phyloP scores from a whole-genome alignment of 202 grass and related monocot genomes.

The Sporobolus alterniflorus region DNA sequence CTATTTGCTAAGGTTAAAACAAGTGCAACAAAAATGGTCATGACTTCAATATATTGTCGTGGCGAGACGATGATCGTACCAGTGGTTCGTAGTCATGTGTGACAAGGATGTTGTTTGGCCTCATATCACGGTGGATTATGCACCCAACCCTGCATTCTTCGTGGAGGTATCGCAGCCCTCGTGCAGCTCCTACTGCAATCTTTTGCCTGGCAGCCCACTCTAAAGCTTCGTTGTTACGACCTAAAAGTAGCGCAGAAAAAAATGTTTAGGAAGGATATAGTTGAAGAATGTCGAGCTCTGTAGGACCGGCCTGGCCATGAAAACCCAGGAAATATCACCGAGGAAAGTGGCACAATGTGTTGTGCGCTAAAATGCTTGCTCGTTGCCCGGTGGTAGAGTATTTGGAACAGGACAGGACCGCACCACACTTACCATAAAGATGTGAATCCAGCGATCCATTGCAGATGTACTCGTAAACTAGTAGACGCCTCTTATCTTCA shows the following conservation, averaged over 20 bases:
- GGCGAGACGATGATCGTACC: conserved; percentile 41
- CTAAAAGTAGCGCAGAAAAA: conserved; percentile 23
- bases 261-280: conserved; percentile 9
- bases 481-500: conserved; percentile 84
- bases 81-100: conserved; percentile 97
- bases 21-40: background rate
- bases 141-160: conserved; percentile 97
- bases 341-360: background rate
- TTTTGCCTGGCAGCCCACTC: conserved; percentile 91
- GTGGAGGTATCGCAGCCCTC: conserved; percentile 90
- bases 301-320: background rate
- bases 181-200: conserved; percentile 83
- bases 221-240: conserved; percentile 60
- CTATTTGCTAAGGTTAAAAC: background rate
- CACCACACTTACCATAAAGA: conserved; percentile 85
- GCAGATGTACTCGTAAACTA: conserved; percentile 98
- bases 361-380: background rate
- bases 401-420: background rate
- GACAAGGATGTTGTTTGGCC: conserved; percentile 96
- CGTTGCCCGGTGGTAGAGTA: background rate
- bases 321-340: background rate
- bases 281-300: background rate
- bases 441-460: conserved; percentile 89
- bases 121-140: conserved; percentile 96
- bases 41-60: background rate